These are phyloP conservation scores for Pyrenopolyporus hunteri DNA, from an alignment of 495 filamentous ascomycete species.

Conservation along the genomic window DNA sequence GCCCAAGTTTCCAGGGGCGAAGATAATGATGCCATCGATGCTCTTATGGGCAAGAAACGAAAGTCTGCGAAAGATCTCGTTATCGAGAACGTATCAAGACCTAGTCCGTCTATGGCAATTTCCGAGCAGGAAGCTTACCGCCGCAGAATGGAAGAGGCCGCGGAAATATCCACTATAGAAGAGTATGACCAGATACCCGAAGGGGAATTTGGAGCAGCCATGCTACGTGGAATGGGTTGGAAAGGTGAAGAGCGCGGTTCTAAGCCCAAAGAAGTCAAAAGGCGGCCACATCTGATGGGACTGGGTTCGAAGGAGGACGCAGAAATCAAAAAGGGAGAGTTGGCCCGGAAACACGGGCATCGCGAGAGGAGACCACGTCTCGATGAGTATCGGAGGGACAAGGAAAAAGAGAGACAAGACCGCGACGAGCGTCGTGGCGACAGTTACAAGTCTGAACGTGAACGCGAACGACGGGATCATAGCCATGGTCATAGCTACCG, in stretches of 20 bases:
- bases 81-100: slow-evolving; percentile 41
- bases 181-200: slow-evolving; percentile 89
- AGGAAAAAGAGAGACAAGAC: slow-evolving; percentile 49
- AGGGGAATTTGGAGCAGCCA: slow-evolving; percentile 88
- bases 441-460: slow-evolving; percentile 56
- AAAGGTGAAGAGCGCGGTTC: slow-evolving; percentile 72
- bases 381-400: slow-evolving; percentile 52
- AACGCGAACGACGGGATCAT: slow-evolving; percentile 49
- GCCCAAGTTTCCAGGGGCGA: slow-evolving; percentile 52
- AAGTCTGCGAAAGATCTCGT: slow-evolving; percentile 34
- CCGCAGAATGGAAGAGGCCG: slow-evolving; percentile 70
- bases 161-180: slow-evolving; percentile 75
- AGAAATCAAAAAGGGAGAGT: slow-evolving; percentile 54
- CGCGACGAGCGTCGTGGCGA: slow-evolving; percentile 47
- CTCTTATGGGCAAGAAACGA: slow-evolving; percentile 67
- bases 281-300: slow-evolving; percentile 79
- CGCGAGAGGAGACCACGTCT: slow-evolving; percentile 48
- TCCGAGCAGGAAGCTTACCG: slow-evolving; percentile 75
- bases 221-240: slow-evolving; percentile 94
- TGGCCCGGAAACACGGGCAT: slow-evolving; percentile 40
- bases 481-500: slow-evolving; percentile 43
- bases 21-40: slow-evolving; percentile 81
- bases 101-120: slow-evolving; percentile 25
- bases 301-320: slow-evolving; percentile 80
- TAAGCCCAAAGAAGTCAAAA: slow-evolving; percentile 59